These are phyloP conservation scores for Candida michaelii DNA, from an alignment of 805 yeast genomes.

Conservation along the genomic window DNA sequence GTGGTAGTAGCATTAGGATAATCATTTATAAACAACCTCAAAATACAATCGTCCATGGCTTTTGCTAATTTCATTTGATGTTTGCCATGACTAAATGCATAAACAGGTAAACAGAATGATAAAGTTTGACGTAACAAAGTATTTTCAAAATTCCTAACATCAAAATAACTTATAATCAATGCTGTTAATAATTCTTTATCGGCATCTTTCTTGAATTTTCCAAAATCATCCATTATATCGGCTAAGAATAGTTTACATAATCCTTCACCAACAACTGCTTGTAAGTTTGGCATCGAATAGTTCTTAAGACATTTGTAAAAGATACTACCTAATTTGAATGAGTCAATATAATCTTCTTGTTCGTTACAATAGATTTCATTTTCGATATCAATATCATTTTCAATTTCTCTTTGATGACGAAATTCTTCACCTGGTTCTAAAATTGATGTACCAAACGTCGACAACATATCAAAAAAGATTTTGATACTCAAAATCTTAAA, in stretches of 20 bases:
- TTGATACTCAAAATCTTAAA: slow-evolving; percentile 63
- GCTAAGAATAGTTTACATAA: slow-evolving; percentile 79
- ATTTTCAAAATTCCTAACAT: slow-evolving; percentile 62
- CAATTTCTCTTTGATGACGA: slow-evolving; percentile 16
- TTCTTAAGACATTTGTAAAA: slow-evolving; percentile 65
- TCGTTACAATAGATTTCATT: slow-evolving; percentile 6
- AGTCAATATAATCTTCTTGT: slow-evolving; percentile 44
- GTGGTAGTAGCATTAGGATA: slow-evolving; percentile 31
- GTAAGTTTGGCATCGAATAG: slow-evolving; percentile 60
- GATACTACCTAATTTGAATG: slow-evolving; percentile 63
- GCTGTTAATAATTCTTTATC: slow-evolving; percentile 54
- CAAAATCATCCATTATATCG: slow-evolving; percentile 69
- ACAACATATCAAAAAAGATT: slow-evolving; percentile 73
- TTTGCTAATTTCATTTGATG: slow-evolving; percentile 70
- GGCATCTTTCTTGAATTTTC: slow-evolving; percentile 20
- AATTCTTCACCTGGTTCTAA: slow-evolving; percentile 41
- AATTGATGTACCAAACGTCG: slow-evolving; percentile 71
- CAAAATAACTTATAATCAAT: slow-evolving; percentile 70
- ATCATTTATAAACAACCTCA: slow-evolving; percentile 48
- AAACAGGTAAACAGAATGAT: slow-evolving; percentile 85
- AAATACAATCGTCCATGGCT: slow-evolving; percentile 65
- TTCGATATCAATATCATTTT: slow-evolving; percentile 34
- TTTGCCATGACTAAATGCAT: slow-evolving; percentile 68
- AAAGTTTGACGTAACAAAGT: slow-evolving; percentile 73
- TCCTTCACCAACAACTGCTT: slow-evolving; percentile 82